Evolutionary conservation across 2,329 filamentous ascomycete species (phyloP).

Genomic region (Penicillium sp.): DNA sequence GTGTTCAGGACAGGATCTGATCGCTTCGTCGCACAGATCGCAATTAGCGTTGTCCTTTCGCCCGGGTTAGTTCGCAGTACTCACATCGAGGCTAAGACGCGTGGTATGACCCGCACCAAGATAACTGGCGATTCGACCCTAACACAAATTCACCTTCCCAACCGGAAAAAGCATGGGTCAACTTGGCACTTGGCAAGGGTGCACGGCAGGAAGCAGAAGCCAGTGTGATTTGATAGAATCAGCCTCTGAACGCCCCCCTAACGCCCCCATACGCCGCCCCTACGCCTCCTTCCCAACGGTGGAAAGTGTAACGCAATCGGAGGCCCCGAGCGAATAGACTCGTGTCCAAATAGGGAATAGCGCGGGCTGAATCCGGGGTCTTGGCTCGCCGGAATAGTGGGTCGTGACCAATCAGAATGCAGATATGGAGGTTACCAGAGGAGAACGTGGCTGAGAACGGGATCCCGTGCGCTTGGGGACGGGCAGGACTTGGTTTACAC

Average conservation of each 20-base stretch:
- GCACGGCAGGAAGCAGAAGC: no score
- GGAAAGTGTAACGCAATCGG: neutral
- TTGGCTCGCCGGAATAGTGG: neutral
- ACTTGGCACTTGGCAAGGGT: neutral
- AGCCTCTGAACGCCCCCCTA: neutral
- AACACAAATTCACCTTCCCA: no score
- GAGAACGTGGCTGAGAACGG: conserved; percentile 1
- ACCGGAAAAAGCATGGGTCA: neutral
- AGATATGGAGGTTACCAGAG: neutral
- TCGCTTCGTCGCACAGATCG: no score
- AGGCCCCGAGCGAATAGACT: conserved; percentile 1
- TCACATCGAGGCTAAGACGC: no score
- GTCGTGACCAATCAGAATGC: neutral
- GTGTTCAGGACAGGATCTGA: no score
- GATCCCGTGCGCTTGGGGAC: neutral
- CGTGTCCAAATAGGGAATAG: neutral
- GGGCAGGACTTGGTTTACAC: no score
- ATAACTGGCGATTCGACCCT: no score
- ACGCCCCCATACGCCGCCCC: no score
- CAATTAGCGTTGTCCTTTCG: no score
- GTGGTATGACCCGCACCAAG: no score
- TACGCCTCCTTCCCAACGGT: no score
- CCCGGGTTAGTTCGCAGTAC: no score
- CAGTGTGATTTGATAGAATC: neutral
- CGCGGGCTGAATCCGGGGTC: neutral